Evolutionary conservation across 495 filamentous ascomycete genomes (phyloP).

Genomic region (Xylaria telfairii): DNA sequence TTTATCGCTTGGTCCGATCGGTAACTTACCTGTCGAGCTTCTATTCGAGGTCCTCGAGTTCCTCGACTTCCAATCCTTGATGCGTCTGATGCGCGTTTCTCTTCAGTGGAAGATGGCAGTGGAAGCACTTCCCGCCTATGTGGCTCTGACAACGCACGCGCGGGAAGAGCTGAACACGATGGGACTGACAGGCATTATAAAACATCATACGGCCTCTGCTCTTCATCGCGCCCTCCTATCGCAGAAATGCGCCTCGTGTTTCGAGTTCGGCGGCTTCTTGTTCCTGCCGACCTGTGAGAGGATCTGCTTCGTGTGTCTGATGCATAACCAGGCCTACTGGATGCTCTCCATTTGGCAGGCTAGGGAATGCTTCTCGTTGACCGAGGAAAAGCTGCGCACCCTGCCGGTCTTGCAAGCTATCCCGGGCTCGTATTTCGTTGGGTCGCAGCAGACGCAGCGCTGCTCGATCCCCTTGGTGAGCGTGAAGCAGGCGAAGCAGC

Average conservation of each 20-base stretch:
- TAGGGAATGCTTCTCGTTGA: not conserved
- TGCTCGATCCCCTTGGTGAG: not conserved
- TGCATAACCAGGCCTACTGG: slow-evolving; percentile 2
- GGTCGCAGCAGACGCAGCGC: not conserved
- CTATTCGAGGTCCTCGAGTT: not conserved
- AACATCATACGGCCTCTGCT: not conserved
- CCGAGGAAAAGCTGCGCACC: not conserved
- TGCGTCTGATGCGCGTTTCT: not conserved
- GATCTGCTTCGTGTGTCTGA: not conserved
- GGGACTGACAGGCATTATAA: not conserved
- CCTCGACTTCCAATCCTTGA: not conserved
- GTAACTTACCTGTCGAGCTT: not conserved
- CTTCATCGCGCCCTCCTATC: not conserved
- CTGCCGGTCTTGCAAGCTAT: not conserved
- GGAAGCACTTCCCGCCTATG: not conserved
- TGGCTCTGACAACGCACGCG: not conserved
- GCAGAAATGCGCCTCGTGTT: not conserved
- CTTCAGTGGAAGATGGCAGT: not conserved
- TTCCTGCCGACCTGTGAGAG: not conserved
- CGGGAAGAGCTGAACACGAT: not conserved
- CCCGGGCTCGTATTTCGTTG: not conserved
- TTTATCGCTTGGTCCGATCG: not conserved
- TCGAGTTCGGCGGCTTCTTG: not conserved
- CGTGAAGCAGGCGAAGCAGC: not conserved
- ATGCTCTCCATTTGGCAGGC: not conserved